Percentiles rank a stretch among this genome's conserved stretches.
These are phyloP conservation scores for Plectranthus barbatus DNA, from an alignment of 257 asterid genomes.

Conservation along the genomic window DNA sequence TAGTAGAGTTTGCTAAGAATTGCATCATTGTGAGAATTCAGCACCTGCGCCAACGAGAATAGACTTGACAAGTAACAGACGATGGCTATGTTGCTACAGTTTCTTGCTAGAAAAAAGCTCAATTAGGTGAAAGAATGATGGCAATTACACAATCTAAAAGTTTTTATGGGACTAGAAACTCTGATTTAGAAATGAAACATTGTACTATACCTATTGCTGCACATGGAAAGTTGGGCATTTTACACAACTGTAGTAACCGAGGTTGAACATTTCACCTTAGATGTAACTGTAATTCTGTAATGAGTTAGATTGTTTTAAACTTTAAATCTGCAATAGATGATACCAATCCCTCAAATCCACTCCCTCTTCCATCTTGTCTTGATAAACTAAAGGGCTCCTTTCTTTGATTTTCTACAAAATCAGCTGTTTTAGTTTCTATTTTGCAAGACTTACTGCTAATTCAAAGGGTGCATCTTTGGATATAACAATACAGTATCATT, in stretches of 20 bases:
- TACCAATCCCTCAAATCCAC: not conserved
- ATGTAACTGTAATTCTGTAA: not conserved
- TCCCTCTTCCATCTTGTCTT: not conserved
- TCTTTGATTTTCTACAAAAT: not conserved
- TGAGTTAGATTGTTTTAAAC: no score
- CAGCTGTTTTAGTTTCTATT: not conserved
- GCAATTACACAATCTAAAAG: not conserved
- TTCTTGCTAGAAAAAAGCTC: not conserved
- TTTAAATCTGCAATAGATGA: no score
- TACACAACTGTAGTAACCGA: no score
- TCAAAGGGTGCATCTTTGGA: not conserved
- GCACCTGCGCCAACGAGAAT: no score
- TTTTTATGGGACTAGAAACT: not conserved
- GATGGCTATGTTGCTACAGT: no score
- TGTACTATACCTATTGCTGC: not conserved
- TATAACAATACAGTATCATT: not conserved
- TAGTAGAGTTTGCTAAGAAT: no score
- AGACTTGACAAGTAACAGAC: no score
- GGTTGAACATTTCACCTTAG: no score
- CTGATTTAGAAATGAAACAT: no score
- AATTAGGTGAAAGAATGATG: not conserved
- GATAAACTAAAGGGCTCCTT: not conserved
- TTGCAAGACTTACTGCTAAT: not conserved
- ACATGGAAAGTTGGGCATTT: no score
- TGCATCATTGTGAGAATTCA: no score